Evolutionary conservation across 1,139 yeast species (phyloP).

Genomic region (Debaryomyces coudertii): DNA sequence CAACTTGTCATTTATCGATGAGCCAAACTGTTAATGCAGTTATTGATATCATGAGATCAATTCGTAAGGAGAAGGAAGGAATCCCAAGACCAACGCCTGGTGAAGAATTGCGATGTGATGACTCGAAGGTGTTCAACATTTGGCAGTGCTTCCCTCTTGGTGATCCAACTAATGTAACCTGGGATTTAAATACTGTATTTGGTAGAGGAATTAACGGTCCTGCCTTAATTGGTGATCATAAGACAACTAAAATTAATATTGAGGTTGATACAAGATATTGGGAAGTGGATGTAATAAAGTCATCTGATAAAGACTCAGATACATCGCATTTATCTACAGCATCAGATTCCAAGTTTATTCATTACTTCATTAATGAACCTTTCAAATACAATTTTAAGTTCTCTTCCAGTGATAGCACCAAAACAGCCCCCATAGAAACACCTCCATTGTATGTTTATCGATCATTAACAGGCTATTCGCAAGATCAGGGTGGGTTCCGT

Average conservation of each 20-base stretch:
- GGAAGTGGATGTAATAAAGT: constrained; percentile 39
- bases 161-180: constrained; percentile 54
- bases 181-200: constrained; percentile 65
- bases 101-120: constrained; percentile 71
- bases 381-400: constrained; percentile 43
- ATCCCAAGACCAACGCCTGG: constrained; percentile 82
- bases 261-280: constrained; percentile 50
- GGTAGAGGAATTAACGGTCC: constrained; percentile 70
- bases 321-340: constrained; percentile 21
- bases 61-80: constrained; percentile 61
- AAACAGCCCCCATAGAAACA: constrained; percentile 33
- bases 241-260: constrained; percentile 44
- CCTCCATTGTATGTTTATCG: constrained; percentile 82
- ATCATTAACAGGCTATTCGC: constrained; percentile 89
- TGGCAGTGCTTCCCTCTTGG: constrained; percentile 81
- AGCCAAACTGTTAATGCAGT: constrained; percentile 75
- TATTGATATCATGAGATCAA: constrained; percentile 67
- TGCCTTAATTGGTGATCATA: constrained; percentile 51
- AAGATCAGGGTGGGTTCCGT: constrained; percentile 88
- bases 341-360: constrained; percentile 9
- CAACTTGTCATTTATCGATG: constrained; percentile 56
- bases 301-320: constrained; percentile 18
- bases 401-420: constrained; percentile 37
- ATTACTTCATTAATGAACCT: constrained; percentile 35
- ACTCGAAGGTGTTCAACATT: constrained; percentile 54